Evolutionary conservation across 192 early-diverging fungal species (phyloP).

Genomic region (Backusella morwellensis): DNA sequence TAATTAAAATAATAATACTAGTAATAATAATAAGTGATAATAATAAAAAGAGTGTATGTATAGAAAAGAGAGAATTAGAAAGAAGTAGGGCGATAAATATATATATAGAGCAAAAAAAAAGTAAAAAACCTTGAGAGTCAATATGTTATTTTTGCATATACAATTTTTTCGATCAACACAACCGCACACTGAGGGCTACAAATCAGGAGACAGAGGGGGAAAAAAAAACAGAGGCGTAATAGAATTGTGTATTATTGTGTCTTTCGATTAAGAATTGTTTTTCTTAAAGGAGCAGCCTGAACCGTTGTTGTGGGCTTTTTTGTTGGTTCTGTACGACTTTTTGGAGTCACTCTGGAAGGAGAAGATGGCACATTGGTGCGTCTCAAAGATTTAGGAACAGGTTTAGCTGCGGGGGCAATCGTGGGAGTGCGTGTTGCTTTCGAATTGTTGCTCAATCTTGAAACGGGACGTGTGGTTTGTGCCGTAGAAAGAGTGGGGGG

Average conservation of each 20-base stretch:
- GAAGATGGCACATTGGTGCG: not conserved
- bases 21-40: constrained; percentile 1
- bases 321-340: not conserved
- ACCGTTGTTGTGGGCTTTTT: not conserved
- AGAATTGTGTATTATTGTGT: not conserved
- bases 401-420: not conserved
- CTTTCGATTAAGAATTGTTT: constrained; percentile 1
- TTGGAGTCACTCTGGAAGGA: not conserved
- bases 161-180: constrained; percentile 4
- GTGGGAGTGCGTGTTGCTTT: not conserved
- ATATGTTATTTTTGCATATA: not conserved
- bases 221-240: not conserved
- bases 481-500: not conserved
- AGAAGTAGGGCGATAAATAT: not conserved
- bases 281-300: not conserved
- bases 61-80: not conserved
- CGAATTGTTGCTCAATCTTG: not conserved
- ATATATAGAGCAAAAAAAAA: not conserved
- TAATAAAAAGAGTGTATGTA: constrained; percentile 3
- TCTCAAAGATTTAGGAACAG: not conserved
- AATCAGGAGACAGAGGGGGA: not conserved
- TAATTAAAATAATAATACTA: not conserved
- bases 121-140: not conserved
- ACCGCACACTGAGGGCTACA: not conserved
- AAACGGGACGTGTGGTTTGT: not conserved